These are phyloP conservation scores for Monascus ruber DNA, from an alignment of 2,329 filamentous ascomycete species.

Conservation along the genomic window DNA sequence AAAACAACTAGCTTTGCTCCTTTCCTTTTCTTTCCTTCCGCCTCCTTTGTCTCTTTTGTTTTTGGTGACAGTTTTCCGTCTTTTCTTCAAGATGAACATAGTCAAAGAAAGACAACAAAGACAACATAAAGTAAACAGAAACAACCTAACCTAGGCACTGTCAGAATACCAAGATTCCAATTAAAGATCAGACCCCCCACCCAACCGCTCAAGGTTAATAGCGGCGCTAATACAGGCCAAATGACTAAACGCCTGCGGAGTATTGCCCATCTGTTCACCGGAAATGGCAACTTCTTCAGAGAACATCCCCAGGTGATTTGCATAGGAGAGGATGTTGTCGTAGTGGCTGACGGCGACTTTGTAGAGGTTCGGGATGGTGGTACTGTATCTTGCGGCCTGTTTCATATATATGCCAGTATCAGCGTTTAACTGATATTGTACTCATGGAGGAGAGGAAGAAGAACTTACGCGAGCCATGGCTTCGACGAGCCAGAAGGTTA, in stretches of 20 bases:
- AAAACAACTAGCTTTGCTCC: too few relatives aligned
- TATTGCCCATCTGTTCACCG: conserved; percentile 69
- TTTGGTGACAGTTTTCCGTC: too few relatives aligned
- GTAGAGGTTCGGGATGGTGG: conserved; percentile 22
- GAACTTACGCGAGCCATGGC: conserved; percentile 58
- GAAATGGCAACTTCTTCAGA: conserved; percentile 65
- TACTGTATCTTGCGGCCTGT: conserved; percentile 20
- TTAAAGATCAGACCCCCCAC: background rate
- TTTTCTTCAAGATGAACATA: too few relatives aligned
- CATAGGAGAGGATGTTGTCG: conserved; percentile 66
- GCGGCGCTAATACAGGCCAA: conserved; percentile 64
- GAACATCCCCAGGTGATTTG: conserved; percentile 68
- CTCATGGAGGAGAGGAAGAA: background rate
- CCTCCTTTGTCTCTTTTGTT: too few relatives aligned
- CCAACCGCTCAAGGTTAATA: conserved; percentile 55
- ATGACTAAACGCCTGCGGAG: conserved; percentile 68
- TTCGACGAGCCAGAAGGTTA: conserved; percentile 73
- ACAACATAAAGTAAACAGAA: too few relatives aligned
- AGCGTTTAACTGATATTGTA: background rate
- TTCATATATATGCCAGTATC: conserved; percentile 1
- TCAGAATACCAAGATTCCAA: too few relatives aligned
- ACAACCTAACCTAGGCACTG: too few relatives aligned
- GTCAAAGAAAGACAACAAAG: too few relatives aligned
- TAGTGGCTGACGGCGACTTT: conserved; percentile 53
- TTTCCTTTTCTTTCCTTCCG: too few relatives aligned